Evolutionary conservation across 179 eudicot species (phyloP).

Genomic region (Spinacia oleracea): DNA sequence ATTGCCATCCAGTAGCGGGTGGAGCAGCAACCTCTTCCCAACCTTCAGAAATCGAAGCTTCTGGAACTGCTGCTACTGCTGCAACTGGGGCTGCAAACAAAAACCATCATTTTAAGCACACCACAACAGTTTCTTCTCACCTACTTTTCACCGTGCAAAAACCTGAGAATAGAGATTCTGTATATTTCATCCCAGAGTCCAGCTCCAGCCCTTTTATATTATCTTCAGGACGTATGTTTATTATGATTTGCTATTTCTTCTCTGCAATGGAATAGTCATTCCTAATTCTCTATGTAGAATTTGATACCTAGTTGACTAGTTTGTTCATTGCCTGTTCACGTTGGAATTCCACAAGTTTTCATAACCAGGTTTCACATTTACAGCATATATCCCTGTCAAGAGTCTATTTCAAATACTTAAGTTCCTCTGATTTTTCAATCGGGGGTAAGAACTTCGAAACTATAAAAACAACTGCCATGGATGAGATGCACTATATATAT

Average conservation of each 20-base stretch:
- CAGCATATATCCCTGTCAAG: not conserved
- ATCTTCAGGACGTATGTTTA: not conserved
- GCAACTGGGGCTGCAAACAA: constrained; percentile 1
- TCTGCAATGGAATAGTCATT: too few relatives aligned
- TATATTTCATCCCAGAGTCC: too few relatives aligned
- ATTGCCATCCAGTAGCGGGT: constrained; percentile 15
- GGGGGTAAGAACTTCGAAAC: not conserved
- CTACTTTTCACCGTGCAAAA: not conserved
- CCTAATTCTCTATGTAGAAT: too few relatives aligned
- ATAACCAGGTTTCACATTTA: not conserved
- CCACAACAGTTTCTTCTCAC: not conserved
- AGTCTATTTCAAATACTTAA: not conserved
- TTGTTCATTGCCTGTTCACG: not conserved
- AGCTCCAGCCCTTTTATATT: not conserved
- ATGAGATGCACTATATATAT: not conserved
- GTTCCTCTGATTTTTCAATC: not conserved
- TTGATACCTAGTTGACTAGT: too few relatives aligned
- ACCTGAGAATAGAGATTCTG: not conserved
- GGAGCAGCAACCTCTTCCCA: constrained; percentile 23
- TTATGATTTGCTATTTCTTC: not conserved
- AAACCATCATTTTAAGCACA: not conserved
- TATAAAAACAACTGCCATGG: not conserved
- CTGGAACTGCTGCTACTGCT: not conserved
- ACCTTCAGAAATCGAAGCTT: constrained; percentile 4
- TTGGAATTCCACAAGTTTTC: not conserved